Evolutionary conservation across 345 rosid genomes (phyloP), one percentile per base, ranked within the genome.

Genomic region (Citropsis articulata): DNA sequence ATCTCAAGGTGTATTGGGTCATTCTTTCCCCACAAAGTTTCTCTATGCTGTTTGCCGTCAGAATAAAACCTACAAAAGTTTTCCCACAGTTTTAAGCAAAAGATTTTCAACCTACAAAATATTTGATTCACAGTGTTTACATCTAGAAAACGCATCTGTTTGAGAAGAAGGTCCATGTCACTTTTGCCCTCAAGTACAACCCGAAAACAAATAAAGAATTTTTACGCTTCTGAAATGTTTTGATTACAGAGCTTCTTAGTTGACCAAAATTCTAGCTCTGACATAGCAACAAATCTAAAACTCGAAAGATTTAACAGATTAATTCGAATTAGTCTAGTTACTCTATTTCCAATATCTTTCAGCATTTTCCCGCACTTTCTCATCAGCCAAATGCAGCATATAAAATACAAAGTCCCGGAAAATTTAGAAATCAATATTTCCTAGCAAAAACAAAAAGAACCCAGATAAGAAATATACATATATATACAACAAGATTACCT

Each of bases 11-110:
- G 78, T 31, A 79, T 79, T 62, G 85, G 83, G 40, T 85, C 93
- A 77, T 76, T 84, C 78, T 85, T 86, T 59, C 83, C 72, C 92
- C 92, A 83, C 25, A 68, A 25, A 13, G 77, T 70, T 76, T 85
- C 94, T 79, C 78, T 85, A 31, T 75, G 69, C 27, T 82, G 85
- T 78, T 91, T 93, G 30, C 85, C 87, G 79, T 86, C 94, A 69
- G 93, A 79, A 67, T 88, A 86, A 86, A 92, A 90, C 92, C 97
- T 94, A 74, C 76, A 89, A 74, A 85, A 53, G 38, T 50, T 59
- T 77, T 65, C 27, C 48, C 30, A 19, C 28, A 24, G 16, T 75
- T 73, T 45, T 63, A 28, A 38, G 70, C 60, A 64, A 31, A 25
- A 77, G 53, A 63, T 22, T 4, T 31, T 40, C 21, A 21, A 33